Evolutionary conservation across 2,329 filamentous ascomycete genomes (phyloP).

Genomic region (Aspergillus hortae): DNA sequence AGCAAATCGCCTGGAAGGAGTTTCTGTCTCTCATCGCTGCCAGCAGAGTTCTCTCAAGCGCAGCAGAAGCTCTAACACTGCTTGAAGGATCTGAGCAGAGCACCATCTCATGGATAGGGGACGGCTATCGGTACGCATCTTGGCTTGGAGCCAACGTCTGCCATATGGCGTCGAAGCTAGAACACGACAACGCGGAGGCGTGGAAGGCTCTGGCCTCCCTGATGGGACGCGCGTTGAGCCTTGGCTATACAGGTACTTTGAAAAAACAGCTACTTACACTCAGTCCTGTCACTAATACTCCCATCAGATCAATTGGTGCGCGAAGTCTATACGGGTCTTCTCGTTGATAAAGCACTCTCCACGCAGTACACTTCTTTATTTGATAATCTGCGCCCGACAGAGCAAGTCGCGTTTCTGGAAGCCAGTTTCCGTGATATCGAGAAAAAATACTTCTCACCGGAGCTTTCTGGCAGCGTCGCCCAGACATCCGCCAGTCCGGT

Average conservation of each 20-base stretch:
- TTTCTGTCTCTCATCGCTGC: conserved; percentile 56
- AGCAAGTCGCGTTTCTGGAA: conserved; percentile 47
- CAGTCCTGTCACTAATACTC: conserved; percentile 10
- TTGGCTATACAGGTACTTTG: conserved; percentile 67
- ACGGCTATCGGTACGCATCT: conserved; percentile 60
- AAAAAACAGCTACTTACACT: background rate
- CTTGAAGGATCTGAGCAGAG: conserved; percentile 24
- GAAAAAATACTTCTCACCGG: conserved; percentile 34
- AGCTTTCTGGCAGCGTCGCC: conserved; percentile 13
- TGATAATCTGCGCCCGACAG: conserved; percentile 42
- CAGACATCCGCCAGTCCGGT: conserved; percentile 16
- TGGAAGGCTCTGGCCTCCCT: conserved; percentile 43
- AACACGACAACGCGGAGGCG: conserved; percentile 26
- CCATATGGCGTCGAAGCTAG: conserved; percentile 41
- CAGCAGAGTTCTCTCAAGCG: conserved; percentile 56
- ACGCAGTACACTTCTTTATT: conserved; percentile 39
- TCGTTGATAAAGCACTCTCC: conserved; percentile 25
- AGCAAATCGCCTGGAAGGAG: conserved; percentile 61
- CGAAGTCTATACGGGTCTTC: conserved; percentile 37
- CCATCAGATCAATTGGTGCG: conserved; percentile 37
- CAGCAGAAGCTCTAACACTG: conserved; percentile 53
- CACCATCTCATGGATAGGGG: conserved; percentile 57
- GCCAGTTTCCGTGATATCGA: conserved; percentile 44
- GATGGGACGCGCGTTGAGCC: conserved; percentile 58
- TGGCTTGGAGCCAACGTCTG: conserved; percentile 70